These are phyloP conservation scores for Durio zibethinus DNA, from an alignment of 345 rosid species.

Conservation along the genomic window DNA sequence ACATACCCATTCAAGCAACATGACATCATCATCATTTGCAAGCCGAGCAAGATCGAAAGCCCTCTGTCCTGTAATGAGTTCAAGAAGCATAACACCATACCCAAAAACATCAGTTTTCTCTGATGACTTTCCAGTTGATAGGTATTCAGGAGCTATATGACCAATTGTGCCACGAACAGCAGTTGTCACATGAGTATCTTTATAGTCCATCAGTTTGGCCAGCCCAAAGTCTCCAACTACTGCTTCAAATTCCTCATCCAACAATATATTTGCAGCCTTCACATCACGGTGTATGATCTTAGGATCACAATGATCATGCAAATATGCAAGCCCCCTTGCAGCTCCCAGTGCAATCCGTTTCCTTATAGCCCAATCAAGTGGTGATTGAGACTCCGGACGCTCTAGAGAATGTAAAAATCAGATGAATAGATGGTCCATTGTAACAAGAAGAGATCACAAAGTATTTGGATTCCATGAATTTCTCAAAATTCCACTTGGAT, in stretches of 20 bases:
- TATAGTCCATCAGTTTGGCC: constrained; percentile 89
- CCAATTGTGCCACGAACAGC: constrained; percentile 99
- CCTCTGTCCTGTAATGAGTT: constrained; percentile 89
- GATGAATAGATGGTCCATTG: neutral
- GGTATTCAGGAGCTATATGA: constrained; percentile 94
- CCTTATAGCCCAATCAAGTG: constrained; percentile 71
- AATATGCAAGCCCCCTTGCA: constrained; percentile 88
- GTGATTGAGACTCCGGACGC: constrained; percentile 42
- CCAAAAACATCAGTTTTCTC: constrained; percentile 99
- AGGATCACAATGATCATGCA: constrained; percentile 92
- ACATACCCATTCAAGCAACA: constrained; percentile 94
- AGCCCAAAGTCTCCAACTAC: constrained; percentile 96
- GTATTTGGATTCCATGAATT: neutral
- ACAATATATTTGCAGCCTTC: constrained; percentile 89
- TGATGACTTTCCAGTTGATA: constrained; percentile 82
- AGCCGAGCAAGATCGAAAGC: constrained; percentile 96
- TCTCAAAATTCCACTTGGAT: neutral
- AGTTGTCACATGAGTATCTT: constrained; percentile 90
- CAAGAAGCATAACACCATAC: constrained; percentile 98
- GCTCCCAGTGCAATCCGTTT: constrained; percentile 76
- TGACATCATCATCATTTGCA: constrained; percentile 88
- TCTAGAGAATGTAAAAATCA: constrained; percentile 37
- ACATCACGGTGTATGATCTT: constrained; percentile 96
- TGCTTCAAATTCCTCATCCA: constrained; percentile 93
- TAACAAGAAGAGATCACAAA: neutral